These are phyloP conservation scores for Taxillus chinensis DNA, from an alignment of 164 flowering plant species.

Conservation along the genomic window DNA sequence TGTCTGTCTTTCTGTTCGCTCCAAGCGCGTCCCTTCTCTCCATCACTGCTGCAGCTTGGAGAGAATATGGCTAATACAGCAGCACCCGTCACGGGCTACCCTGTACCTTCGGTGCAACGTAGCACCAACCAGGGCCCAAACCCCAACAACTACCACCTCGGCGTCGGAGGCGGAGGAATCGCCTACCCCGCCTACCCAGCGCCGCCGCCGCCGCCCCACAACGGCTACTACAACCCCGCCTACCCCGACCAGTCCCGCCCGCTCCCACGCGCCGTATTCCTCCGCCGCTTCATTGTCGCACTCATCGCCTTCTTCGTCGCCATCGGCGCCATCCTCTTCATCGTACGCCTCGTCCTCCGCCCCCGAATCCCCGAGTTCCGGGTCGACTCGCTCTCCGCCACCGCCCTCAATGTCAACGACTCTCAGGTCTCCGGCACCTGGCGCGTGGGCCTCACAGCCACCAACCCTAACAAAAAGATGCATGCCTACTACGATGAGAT, in stretches of 20 bases:
- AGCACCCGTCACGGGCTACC: slow-evolving; percentile 1
- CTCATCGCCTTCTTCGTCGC: not conserved
- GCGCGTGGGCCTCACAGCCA: not conserved
- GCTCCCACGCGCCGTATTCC: not conserved
- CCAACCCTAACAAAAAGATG: slow-evolving; percentile 1
- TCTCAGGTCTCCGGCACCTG: not conserved
- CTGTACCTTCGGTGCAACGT: not conserved
- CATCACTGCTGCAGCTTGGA: too few relatives aligned
- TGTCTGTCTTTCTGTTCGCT: too few relatives aligned
- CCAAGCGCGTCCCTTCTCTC: too few relatives aligned
- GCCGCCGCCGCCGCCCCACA: not conserved
- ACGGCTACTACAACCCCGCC: not conserved
- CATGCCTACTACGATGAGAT: not conserved
- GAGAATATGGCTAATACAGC: too few relatives aligned
- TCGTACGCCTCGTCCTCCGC: not conserved
- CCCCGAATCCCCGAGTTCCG: slow-evolving; percentile 1
- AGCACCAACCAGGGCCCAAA: not conserved
- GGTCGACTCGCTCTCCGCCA: not conserved
- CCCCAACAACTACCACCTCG: not conserved
- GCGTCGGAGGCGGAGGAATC: not conserved
- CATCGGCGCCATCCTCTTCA: not conserved
- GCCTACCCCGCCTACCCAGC: not conserved
- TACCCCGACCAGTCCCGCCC: not conserved
- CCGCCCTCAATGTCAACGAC: not conserved
- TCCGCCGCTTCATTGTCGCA: not conserved